A percentile compares a stretch with the other conserved stretches of the same genome.
Conservation (phyloP, 768 basidiomycete species). For the Daedalea quercina region DNA sequence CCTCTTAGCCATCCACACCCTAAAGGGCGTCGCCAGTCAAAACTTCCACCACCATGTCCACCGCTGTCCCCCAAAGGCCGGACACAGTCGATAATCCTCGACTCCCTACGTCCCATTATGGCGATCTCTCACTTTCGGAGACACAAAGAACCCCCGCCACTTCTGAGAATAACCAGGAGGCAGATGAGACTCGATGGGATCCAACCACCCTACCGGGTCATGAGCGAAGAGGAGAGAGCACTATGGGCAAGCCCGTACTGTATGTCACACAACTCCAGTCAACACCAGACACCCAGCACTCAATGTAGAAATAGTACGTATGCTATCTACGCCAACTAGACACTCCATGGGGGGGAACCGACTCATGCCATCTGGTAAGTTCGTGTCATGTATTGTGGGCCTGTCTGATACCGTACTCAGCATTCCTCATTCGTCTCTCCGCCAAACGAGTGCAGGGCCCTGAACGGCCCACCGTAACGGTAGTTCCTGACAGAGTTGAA, state of each 20-base stretch:
- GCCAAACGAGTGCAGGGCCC: slow-evolving; percentile 34
- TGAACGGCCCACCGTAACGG: slow-evolving; percentile 13
- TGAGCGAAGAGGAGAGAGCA: slow-evolving; percentile 53
- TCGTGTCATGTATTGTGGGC: background rate
- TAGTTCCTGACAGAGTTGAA: slow-evolving; percentile 58
- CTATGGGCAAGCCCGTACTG: slow-evolving; percentile 79
- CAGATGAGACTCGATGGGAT: slow-evolving; percentile 10
- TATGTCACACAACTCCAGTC: slow-evolving; percentile 27
- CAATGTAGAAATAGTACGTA: too few species aligned
- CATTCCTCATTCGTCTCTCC: slow-evolving; percentile 55
- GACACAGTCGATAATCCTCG: slow-evolving; percentile 56
- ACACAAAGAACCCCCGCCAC: slow-evolving; percentile 56
- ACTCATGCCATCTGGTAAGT: slow-evolving; percentile 52
- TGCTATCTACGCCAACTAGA: slow-evolving; percentile 62
- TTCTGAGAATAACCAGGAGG: slow-evolving; percentile 23
- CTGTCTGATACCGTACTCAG: background rate
- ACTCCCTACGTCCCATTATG: slow-evolving; percentile 48
- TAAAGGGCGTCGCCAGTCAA: background rate
- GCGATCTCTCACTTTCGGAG: slow-evolving; percentile 39
- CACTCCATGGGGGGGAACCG: slow-evolving; percentile 43
- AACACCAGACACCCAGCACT: too few species aligned
- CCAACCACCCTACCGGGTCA: slow-evolving; percentile 32
- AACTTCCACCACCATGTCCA: background rate
- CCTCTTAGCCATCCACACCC: slow-evolving; percentile 6
- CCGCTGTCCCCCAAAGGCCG: slow-evolving; percentile 32